A percentile compares a stretch with the other conserved stretches of the same genome.
Conservation (phyloP, 164 flowering plant species). For the Liquidambar formosana region DNA sequence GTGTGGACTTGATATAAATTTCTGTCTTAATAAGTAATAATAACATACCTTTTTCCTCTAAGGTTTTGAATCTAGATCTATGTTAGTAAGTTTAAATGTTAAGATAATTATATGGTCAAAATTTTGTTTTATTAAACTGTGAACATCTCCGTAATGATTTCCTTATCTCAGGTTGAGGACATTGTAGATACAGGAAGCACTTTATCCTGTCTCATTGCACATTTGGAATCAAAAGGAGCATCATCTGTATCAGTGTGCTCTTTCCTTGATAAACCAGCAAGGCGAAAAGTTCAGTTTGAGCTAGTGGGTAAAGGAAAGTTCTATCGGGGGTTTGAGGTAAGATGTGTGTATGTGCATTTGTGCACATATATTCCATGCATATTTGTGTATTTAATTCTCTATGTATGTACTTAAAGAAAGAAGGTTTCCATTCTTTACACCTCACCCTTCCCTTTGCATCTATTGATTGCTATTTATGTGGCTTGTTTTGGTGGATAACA, state of each 20-base stretch:
- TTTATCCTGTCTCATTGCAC: slow-evolving; percentile 55
- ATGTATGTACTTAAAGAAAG: too few relatives aligned
- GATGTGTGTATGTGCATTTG: not conserved
- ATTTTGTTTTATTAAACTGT: too few relatives aligned
- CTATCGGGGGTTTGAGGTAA: slow-evolving; percentile 83
- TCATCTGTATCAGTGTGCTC: slow-evolving; percentile 84
- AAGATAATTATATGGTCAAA: too few relatives aligned
- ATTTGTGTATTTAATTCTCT: not conserved
- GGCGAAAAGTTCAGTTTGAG: slow-evolving; percentile 64
- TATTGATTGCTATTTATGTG: too few relatives aligned
- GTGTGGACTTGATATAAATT: too few relatives aligned
- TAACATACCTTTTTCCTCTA: too few relatives aligned
- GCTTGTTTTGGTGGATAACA: too few relatives aligned
- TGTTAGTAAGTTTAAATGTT: too few relatives aligned
- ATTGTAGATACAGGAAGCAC: slow-evolving; percentile 94
- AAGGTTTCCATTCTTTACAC: too few relatives aligned
- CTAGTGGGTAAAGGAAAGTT: slow-evolving; percentile 79
- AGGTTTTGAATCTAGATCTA: too few relatives aligned
- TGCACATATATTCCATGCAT: not conserved
- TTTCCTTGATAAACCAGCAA: slow-evolving; percentile 79
- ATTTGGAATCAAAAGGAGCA: slow-evolving; percentile 73
- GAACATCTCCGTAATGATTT: not conserved
- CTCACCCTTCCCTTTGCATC: too few relatives aligned
- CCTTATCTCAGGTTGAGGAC: slow-evolving; percentile 71
- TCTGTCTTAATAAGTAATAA: too few relatives aligned